A percentile compares a stretch with the other conserved stretches of the same genome.
phyloP scores from a whole-genome alignment of 2,329 filamentous ascomycete genomes.

The Phaeosphaeriaceae sp. region DNA sequence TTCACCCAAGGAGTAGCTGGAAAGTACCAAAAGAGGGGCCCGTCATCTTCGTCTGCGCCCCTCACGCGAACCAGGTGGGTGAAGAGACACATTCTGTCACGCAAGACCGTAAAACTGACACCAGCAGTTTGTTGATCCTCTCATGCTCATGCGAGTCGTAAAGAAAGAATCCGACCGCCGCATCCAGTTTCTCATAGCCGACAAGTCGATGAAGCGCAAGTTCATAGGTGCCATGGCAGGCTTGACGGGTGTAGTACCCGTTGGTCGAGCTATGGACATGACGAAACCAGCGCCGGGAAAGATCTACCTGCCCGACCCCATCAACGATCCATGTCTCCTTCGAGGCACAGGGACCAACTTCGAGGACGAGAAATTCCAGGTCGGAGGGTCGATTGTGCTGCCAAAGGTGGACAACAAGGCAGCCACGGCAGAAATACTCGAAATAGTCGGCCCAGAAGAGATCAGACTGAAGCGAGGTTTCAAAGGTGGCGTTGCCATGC shows the following conservation, averaged over 20 bases:
- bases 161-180: conserved; percentile 86
- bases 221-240: conserved; percentile 90
- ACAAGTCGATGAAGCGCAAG: conserved; percentile 88
- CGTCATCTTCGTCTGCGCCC: conserved; percentile 93
- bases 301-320: conserved; percentile 87
- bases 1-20: conserved; percentile 94
- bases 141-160: conserved; percentile 90
- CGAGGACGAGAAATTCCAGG: conserved; percentile 58
- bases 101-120: background rate
- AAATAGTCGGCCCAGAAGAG: conserved; percentile 82
- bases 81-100: background rate
- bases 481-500: conserved; percentile 75
- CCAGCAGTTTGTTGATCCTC: conserved; percentile 86
- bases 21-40: conserved; percentile 88
- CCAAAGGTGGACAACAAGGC: conserved; percentile 83
- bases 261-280: conserved; percentile 87
- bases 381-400: conserved; percentile 82
- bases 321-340: conserved; percentile 82
- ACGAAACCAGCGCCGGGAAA: conserved; percentile 80
- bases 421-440: conserved; percentile 81
- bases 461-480: conserved; percentile 87
- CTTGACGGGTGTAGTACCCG: conserved; percentile 88
- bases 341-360: conserved; percentile 85
- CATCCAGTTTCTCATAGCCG: conserved; percentile 90
- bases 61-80: conserved; percentile 77